Conservation (phyloP, 768 basidiomycete genomes). For the Pulveroboletus sp. region DNA sequence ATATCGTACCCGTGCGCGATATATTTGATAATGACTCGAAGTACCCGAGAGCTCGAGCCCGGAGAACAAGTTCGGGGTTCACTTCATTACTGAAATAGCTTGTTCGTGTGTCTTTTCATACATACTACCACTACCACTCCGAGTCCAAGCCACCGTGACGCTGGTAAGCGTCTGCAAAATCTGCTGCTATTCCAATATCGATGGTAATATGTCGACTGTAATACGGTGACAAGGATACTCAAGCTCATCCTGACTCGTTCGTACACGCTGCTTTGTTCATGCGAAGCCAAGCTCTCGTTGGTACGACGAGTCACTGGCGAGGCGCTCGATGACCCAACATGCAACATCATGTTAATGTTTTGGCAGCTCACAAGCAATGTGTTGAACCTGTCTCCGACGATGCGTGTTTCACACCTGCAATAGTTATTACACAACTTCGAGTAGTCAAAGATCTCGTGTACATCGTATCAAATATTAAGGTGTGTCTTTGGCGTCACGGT, state of each 20-base stretch:
- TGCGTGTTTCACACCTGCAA: background rate
- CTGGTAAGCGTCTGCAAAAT: too few species aligned
- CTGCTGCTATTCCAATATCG: too few species aligned
- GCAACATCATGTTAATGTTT: background rate
- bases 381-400: background rate
- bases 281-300: background rate
- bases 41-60: too few species aligned
- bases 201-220: too few species aligned
- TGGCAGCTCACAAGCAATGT: background rate
- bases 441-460: background rate
- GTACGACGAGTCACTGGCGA: slow-evolving; percentile 2
- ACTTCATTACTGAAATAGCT: background rate
- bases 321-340: background rate
- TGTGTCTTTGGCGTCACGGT: background rate
- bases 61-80: too few species aligned
- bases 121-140: too few species aligned
- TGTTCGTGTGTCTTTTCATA: too few species aligned
- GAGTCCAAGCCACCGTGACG: too few species aligned
- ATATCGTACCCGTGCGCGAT: background rate
- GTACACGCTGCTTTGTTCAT: background rate
- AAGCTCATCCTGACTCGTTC: background rate
- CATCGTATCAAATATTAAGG: background rate
- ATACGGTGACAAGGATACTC: background rate
- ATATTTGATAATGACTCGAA: too few species aligned
- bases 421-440: background rate